phyloP scores from a whole-genome alignment of 1,284 basidiomycete species.

The Sporisorium sorghi region DNA sequence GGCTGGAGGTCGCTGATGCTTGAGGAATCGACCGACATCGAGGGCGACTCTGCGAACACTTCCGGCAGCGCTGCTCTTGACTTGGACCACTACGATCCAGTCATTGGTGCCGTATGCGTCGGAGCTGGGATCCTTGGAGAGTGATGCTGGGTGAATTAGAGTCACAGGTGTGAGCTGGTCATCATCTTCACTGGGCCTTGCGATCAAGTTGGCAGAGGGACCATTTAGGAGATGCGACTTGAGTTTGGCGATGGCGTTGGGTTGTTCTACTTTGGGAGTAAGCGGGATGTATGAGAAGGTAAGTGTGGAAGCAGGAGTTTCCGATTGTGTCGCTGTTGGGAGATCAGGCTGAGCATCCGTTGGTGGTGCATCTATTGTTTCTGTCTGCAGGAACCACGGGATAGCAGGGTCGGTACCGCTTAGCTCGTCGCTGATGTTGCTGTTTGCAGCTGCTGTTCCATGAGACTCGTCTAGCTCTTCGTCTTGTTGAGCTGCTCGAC shows the following conservation, averaged over 20 bases:
- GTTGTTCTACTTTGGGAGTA: slow-evolving; percentile 33
- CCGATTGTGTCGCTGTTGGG: not conserved
- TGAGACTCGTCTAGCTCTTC: not conserved
- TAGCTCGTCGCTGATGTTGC: slow-evolving; percentile 42
- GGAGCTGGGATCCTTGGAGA: slow-evolving; percentile 44
- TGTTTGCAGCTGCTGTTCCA: not conserved
- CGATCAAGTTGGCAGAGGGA: slow-evolving; percentile 51
- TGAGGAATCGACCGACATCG: slow-evolving; percentile 55
- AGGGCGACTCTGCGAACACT: slow-evolving; percentile 55
- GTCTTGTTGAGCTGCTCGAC: slow-evolving; percentile 6
- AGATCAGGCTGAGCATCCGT: slow-evolving; percentile 4
- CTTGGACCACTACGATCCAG: slow-evolving; percentile 66
- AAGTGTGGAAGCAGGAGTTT: slow-evolving; percentile 5
- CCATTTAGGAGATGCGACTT: slow-evolving; percentile 47
- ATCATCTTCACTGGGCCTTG: slow-evolving; percentile 41
- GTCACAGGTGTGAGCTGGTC: slow-evolving; percentile 53
- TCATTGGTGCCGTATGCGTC: slow-evolving; percentile 48
- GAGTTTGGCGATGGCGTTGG: slow-evolving; percentile 43
- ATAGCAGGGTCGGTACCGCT: slow-evolving; percentile 47
- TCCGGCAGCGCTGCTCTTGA: slow-evolving; percentile 54
- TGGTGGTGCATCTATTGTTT: slow-evolving; percentile 48
- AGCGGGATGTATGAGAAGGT: slow-evolving; percentile 42
- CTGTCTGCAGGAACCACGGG: slow-evolving; percentile 61
- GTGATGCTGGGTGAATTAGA: slow-evolving; percentile 54
- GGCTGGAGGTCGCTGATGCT: slow-evolving; percentile 32